Percentiles rank a stretch among this genome's conserved stretches.
Evolutionary conservation across 2,329 filamentous ascomycete species (phyloP).

Genomic region (Sporothrix dimorphospora): DNA sequence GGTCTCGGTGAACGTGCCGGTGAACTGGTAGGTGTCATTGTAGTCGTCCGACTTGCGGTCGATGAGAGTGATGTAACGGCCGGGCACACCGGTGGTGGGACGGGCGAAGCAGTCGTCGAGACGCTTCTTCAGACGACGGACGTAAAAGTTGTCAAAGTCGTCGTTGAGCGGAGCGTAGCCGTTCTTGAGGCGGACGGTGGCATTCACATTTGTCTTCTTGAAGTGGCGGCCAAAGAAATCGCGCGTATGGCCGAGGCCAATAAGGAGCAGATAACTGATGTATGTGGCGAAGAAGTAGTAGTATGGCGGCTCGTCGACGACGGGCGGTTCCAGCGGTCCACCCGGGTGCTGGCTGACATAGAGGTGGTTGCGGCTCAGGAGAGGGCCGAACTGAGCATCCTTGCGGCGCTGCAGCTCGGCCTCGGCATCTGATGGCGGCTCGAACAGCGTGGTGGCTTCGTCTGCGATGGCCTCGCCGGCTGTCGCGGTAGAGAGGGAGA

Average conservation of each 20-base stretch:
- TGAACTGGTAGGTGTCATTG: conserved; percentile 87
- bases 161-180: conserved; percentile 95
- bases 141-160: conserved; percentile 99
- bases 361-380: conserved; percentile 77
- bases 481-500: conserved; percentile 85
- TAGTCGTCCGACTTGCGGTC: conserved; percentile 90
- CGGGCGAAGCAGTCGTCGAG: conserved; percentile 97
- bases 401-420: conserved; percentile 72
- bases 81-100: conserved; percentile 89
- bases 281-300: conserved; percentile 98
- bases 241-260: conserved; percentile 90
- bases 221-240: conserved; percentile 99
- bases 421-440: conserved; percentile 85
- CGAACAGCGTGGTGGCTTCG: conserved; percentile 76
- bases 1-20: conserved; percentile 89
- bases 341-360: conserved; percentile 90
- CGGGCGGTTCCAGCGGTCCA: conserved; percentile 74
- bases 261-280: conserved; percentile 95
- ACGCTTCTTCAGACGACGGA: conserved; percentile 85
- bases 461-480: conserved; percentile 74
- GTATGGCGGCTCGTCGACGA: conserved; percentile 95
- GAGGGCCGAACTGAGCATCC: conserved; percentile 89
- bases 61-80: conserved; percentile 88
- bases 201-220: conserved; percentile 78
- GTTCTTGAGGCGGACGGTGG: conserved; percentile 77